Evolutionary conservation across 2,329 filamentous ascomycete genomes (phyloP).

Genomic region (Penicillium paneum): DNA sequence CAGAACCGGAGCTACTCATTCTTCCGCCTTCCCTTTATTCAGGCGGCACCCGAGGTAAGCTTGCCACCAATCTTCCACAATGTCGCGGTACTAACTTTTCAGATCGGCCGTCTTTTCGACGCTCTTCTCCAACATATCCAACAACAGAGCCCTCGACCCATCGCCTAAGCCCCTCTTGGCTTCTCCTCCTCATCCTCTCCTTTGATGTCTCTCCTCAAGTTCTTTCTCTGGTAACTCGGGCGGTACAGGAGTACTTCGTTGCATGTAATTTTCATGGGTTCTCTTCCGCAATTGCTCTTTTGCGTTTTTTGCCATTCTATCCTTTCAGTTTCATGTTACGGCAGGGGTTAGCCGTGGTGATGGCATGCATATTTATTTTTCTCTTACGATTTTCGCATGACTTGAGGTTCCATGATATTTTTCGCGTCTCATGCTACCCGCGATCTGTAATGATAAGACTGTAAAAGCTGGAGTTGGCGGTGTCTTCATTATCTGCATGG

Average conservation of each 20-base stretch:
- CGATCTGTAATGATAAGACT: conserved; percentile 39
- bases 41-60: conserved; percentile 77
- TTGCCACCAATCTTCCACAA: neutral
- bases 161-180: conserved; percentile 26
- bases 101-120: conserved; percentile 47
- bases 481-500: conserved; percentile 17
- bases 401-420: conserved; percentile 26
- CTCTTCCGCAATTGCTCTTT: conserved; percentile 18
- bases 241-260: conserved; percentile 10
- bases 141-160: conserved; percentile 47
- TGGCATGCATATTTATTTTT: conserved; percentile 26
- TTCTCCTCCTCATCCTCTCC: conserved; percentile 9
- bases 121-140: conserved; percentile 47
- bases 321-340: conserved; percentile 24
- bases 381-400: conserved; percentile 27
- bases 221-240: conserved; percentile 11
- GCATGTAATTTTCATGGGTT: conserved; percentile 20
- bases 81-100: neutral
- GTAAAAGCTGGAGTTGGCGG: conserved; percentile 34
- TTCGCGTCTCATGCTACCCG: conserved; percentile 22
- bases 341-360: conserved; percentile 23
- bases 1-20: conserved; percentile 90
- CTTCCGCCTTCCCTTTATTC: conserved; percentile 90
- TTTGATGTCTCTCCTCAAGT: conserved; percentile 6
- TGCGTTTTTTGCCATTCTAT: conserved; percentile 14